Evolutionary conservation across 1,139 yeast species (phyloP).

Genomic region (Suhomyces kunorum): DNA sequence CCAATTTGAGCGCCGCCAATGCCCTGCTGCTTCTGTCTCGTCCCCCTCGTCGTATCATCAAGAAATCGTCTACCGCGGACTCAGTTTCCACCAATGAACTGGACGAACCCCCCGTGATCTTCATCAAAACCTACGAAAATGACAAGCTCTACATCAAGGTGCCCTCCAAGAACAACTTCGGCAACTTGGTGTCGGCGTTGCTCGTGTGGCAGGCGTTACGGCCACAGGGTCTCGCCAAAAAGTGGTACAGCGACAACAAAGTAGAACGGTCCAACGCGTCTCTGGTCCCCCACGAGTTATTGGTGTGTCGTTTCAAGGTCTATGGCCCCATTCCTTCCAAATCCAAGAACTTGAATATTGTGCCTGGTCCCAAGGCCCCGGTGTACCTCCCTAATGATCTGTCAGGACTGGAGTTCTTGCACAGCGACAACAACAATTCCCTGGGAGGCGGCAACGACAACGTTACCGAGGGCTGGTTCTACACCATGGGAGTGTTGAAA

Average conservation of each 20-base stretch:
- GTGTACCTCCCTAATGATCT: constrained; percentile 32
- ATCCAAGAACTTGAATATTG: constrained; percentile 41
- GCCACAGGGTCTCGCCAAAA: constrained; percentile 59
- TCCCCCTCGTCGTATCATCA: constrained; percentile 12
- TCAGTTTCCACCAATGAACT: constrained; percentile 2
- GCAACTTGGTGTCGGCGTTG: constrained; percentile 50
- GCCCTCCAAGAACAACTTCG: constrained; percentile 45
- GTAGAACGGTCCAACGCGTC: constrained; percentile 30
- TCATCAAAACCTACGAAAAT: constrained; percentile 48
- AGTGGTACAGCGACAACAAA: constrained; percentile 52
- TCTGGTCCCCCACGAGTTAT: constrained; percentile 40
- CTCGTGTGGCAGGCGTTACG: constrained; percentile 66
- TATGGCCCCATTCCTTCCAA: constrained; percentile 60
- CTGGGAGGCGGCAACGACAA: constrained; percentile 17
- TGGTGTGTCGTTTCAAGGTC: constrained; percentile 66
- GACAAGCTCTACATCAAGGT: constrained; percentile 51
- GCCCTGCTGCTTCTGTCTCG: constrained; percentile 16
- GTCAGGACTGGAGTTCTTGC: constrained; percentile 12
- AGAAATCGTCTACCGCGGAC: constrained; percentile 7
- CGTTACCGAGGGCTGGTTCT: constrained; percentile 66
- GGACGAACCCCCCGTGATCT: constrained; percentile 47
- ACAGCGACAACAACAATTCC: constrained; percentile 6
- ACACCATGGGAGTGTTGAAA: constrained; percentile 70
- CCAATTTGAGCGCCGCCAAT: constrained; percentile 22
- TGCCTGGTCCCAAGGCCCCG: constrained; percentile 51